Conservation (phyloP, 78 protist species). For the Creolimax fragrantissima region DNA sequence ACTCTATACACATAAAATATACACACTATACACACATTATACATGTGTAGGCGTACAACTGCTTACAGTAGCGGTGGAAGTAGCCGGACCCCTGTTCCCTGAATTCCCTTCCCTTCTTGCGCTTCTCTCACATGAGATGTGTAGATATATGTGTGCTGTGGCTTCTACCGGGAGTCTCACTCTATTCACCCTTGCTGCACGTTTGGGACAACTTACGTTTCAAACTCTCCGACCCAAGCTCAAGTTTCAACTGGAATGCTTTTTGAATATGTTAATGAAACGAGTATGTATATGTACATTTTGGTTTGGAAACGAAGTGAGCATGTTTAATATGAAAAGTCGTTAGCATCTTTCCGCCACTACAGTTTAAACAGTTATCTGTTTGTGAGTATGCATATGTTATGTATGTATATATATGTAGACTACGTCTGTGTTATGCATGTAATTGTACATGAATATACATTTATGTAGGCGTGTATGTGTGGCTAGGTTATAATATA, state of each 20-base stretch:
- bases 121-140: background rate
- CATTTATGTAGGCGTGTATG: too few species aligned
- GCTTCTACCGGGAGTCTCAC: background rate
- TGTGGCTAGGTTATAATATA: too few species aligned
- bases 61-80: background rate
- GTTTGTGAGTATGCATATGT: too few species aligned
- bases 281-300: background rate
- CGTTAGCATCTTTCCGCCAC: too few species aligned
- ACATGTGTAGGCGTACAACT: background rate
- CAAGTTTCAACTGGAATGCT: background rate
- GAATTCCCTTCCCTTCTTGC: background rate
- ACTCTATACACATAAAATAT: too few species aligned
- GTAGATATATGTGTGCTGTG: background rate
- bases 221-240: background rate
- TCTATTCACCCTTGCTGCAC: background rate
- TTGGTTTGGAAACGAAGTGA: too few species aligned
- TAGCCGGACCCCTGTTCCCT: background rate
- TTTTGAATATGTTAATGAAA: background rate
- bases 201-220: background rate
- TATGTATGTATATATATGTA: too few species aligned
- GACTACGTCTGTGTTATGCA: too few species aligned
- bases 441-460: too few species aligned
- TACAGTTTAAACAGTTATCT: too few species aligned
- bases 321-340: too few species aligned
- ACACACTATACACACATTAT: background rate